A percentile compares a stretch with the other conserved stretches of the same genome.
phyloP scores from a whole-genome alignment of 2,329 filamentous ascomycete species.

The Aspergillus tubingensis region DNA sequence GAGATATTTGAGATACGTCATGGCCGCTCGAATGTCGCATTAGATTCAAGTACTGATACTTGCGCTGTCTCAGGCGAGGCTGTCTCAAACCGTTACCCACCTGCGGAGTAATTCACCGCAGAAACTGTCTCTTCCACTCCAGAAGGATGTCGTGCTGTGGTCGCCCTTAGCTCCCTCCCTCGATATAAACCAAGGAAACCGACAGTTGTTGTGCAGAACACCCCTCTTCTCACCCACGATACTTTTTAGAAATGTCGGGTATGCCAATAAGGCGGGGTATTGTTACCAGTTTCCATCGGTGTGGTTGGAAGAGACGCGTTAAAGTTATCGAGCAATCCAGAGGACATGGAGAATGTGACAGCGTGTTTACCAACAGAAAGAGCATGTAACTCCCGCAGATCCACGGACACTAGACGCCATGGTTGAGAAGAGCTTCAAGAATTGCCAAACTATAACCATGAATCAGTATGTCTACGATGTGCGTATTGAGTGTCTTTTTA shows the following conservation, averaged over 20 bases:
- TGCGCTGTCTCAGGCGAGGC: not conserved
- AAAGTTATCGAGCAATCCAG: not conserved
- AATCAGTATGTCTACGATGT: not conserved
- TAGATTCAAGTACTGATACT: not conserved
- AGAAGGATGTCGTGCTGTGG: not conserved
- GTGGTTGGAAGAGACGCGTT: not conserved
- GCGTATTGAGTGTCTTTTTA: not conserved
- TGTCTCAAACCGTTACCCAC: not conserved
- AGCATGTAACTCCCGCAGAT: not conserved
- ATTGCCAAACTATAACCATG: not conserved
- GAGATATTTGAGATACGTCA: conserved; percentile 11
- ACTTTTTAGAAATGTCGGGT: not conserved
- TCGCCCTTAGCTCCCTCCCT: not conserved
- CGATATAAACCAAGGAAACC: not conserved
- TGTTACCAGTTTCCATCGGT: not conserved
- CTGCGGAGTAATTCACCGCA: not conserved
- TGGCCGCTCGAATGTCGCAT: not conserved
- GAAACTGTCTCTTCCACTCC: not conserved
- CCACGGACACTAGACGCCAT: not conserved
- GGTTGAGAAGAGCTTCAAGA: not conserved
- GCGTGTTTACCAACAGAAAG: not conserved
- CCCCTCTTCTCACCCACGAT: not conserved
- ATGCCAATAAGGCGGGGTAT: not conserved
- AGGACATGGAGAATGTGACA: not conserved
- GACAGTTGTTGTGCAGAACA: not conserved